Conservation (phyloP, 495 filamentous ascomycete genomes). For the Neurospora africana region DNA sequence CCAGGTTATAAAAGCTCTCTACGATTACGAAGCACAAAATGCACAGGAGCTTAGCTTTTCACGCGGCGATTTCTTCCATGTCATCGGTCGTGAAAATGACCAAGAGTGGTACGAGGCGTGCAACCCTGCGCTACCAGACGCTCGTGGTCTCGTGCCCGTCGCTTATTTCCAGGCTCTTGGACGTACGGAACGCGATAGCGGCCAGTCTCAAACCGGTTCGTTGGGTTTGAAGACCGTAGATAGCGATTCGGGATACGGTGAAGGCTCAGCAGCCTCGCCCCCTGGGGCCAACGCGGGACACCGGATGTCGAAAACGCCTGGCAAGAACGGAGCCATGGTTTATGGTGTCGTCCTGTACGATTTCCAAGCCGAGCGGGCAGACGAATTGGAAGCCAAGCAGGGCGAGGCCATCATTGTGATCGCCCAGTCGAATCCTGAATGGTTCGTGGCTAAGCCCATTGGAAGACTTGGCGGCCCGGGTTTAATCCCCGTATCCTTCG, state of each 20-base stretch:
- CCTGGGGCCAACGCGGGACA: constrained; percentile 27
- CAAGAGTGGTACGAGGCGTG: constrained; percentile 96
- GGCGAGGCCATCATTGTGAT: constrained; percentile 98
- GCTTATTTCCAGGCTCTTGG: constrained; percentile 84
- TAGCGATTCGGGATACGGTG: constrained; percentile 76
- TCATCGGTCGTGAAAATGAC: constrained; percentile 93
- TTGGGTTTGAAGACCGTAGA: constrained; percentile 29
- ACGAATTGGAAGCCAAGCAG: constrained; percentile 88
- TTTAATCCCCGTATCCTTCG: constrained; percentile 92
- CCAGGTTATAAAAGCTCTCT: constrained; percentile 93
- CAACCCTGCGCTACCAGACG: constrained; percentile 82
- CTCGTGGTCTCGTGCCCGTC: constrained; percentile 86
- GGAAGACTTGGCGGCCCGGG: constrained; percentile 88
- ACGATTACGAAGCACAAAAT: constrained; percentile 73
- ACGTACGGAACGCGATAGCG: constrained; percentile 81
- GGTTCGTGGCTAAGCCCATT: constrained; percentile 99
- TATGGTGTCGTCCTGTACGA: constrained; percentile 97
- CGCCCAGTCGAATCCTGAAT: constrained; percentile 97
- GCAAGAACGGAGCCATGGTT: constrained; percentile 75
- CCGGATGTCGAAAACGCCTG: constrained; percentile 41
- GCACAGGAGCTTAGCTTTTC: constrained; percentile 79
- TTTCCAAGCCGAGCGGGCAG: constrained; percentile 87
- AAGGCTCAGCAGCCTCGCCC: constrained; percentile 35
- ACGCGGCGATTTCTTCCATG: constrained; percentile 96
- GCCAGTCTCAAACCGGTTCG: constrained; percentile 54